Evolutionary conservation across 1,284 basidiomycete genomes (phyloP), one percentile per base, ranked within the genome.

Genomic region (Termitomyces sp.): DNA sequence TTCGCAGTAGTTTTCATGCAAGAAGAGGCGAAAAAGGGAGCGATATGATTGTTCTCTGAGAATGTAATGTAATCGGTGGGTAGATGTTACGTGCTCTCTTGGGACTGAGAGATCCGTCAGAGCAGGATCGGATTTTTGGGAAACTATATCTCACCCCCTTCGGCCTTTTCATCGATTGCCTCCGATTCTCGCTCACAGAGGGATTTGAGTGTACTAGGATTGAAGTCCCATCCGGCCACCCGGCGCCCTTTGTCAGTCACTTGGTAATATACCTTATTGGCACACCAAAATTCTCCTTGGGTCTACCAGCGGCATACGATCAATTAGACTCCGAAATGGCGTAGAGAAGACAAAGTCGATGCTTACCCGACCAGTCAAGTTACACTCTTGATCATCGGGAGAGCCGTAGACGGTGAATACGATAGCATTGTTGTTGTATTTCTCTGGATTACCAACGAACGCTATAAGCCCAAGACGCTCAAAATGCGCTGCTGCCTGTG

Each of bases 401-500:
- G 48, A 36, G 4, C 55, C 59, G 33, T 44, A 10, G 12, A 58
- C 61, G 6, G 53, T 53, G 50, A 60, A 61, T 38, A 58, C 47
- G n/a, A 61, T 55, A 6, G 59, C 50, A 21, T 54, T 48, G 30
- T 52, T 47, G 26, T 44, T 52, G 30, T 36, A 46, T 13, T 53
- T 58, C 26, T 60, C 59, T 10, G 53, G 45, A 45, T 61, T 54
- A 2, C 58, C 53, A n/a, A 60, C 58, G 9, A 60, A 45, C 3
- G 47, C n/a, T 28, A 62, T 60, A 17, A 62, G 50, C 9, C 59
- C 54, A 36, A 58, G 41, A 17, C 61, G 59, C 36, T 54, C 55
- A 41, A 62, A 62, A 34, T 62, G 61, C 0, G 60, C 61, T 4
- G 51, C 55, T 28, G 53, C 52, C 50, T 55, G 58, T n/a, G 60